phyloP scores from a whole-genome alignment of 2,329 filamentous ascomycete species.

The Phaeophleospora eucalypticola region DNA sequence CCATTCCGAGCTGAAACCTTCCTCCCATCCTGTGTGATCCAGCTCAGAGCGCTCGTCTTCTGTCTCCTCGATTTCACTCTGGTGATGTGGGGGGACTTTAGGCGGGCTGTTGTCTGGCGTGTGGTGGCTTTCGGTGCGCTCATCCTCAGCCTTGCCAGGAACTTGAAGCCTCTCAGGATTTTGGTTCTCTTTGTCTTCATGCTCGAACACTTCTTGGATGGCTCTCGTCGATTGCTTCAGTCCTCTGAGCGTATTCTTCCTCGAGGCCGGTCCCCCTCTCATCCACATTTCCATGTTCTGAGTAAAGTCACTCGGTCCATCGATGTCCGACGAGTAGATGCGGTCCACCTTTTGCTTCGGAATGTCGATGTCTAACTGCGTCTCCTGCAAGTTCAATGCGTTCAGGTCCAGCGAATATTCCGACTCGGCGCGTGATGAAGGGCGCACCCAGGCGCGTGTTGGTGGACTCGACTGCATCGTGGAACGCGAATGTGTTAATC shows the following conservation, averaged over 20 bases:
- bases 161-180: constrained; percentile 3
- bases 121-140: constrained; percentile 25
- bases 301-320: constrained; percentile 37
- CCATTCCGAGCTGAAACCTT: constrained; percentile 28
- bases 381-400: constrained; percentile 28
- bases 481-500: not conserved
- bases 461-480: constrained; percentile 31
- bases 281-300: constrained; percentile 35
- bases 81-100: constrained; percentile 14
- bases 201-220: constrained; percentile 1
- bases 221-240: constrained; percentile 1
- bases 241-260: constrained; percentile 16
- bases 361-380: constrained; percentile 22
- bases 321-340: constrained; percentile 35
- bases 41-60: constrained; percentile 5
- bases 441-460: constrained; percentile 23
- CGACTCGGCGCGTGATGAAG: constrained; percentile 21
- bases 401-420: constrained; percentile 34
- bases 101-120: constrained; percentile 28
- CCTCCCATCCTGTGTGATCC: constrained; percentile 10
- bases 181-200: not conserved
- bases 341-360: constrained; percentile 25
- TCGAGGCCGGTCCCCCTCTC: constrained; percentile 16
- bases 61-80: not conserved
- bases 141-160: constrained; percentile 9